These are phyloP conservation scores for Pseudoperonospora humuli DNA, from an alignment of 352 stramenopile genomes.

Conservation along the genomic window DNA sequence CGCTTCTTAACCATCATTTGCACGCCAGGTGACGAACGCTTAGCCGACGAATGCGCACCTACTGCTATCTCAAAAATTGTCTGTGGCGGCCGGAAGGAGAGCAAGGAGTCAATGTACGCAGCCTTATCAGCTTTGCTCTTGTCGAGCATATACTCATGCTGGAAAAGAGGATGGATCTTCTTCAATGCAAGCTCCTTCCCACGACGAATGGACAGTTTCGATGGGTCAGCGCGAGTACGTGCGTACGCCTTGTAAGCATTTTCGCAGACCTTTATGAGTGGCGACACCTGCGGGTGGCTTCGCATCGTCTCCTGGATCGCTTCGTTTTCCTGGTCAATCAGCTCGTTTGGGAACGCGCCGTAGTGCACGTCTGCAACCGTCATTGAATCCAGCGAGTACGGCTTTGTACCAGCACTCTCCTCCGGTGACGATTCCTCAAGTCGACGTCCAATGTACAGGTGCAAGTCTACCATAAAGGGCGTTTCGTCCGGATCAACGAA, in stretches of 20 bases:
- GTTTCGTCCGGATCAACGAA: conserved; percentile 97
- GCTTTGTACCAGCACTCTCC: conserved; percentile 25
- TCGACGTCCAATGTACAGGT: conserved; percentile 91
- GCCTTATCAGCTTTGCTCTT: conserved; percentile 71
- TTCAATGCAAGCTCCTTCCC: conserved; percentile 90
- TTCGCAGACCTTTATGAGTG: conserved; percentile 86
- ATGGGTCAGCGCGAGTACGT: conserved; percentile 91
- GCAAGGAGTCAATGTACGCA: conserved; percentile 89
- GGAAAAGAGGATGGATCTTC: conserved; percentile 90
- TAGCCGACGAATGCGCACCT: conserved; percentile 65
- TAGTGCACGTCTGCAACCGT: conserved; percentile 96
- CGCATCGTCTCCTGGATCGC: conserved; percentile 88
- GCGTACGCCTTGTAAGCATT: conserved; percentile 99
- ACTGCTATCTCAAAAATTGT: conserved; percentile 95
- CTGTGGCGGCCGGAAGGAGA: conserved; percentile 91
- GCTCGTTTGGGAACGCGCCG: conserved; percentile 92
- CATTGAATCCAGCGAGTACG: conserved; percentile 92
- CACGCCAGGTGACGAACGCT: conserved; percentile 66
- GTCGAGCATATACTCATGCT: conserved; percentile 79
- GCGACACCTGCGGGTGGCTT: conserved; percentile 59
- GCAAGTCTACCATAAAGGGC: conserved; percentile 98
- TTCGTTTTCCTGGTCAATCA: conserved; percentile 95
- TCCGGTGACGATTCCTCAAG: conserved; percentile 66
- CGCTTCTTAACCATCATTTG: conserved; percentile 87
- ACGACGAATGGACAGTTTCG: conserved; percentile 91